Base-by-base conservation (phyloP, 2,329 filamentous ascomycete species). In the Hortaea sp. region DNA sequence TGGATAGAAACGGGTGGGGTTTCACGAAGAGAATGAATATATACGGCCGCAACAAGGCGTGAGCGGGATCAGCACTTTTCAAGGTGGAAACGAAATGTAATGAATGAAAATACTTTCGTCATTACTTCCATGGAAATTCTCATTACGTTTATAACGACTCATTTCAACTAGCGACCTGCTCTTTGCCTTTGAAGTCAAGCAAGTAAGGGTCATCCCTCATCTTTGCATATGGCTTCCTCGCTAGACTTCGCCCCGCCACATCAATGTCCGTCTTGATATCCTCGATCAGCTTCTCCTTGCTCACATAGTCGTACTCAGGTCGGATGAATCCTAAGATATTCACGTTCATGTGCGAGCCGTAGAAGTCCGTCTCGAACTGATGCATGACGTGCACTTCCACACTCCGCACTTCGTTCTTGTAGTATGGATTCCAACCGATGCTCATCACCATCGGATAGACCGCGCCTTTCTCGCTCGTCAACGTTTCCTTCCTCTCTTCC, bases 341-440 rank as follows among this genome's bases (percentile, higher is more conserved):
- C 11, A 97, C 71, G 38, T 87, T 82, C 73, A 97, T 84, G 55
- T 80, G 78, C 5, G 76, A 77, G 51, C 78, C 85, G 69, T 97
- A 97, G 64, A 98, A 98, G 27, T 47, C 88, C 35, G 74, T 70
- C 1, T 69, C 65, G 64, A 95, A 94, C 39, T 73, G 66, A 60
- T 87, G 82, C 66, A 98, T 77, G 45, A 98, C 78, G 46, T 66
- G 63, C 43, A 66, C 63, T 49, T 66, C 75, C 62, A 92, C 88
- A 52, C 79, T 87, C 51, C 87, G 82, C 41, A 86, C 80, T 4
- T 77, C 82, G 74, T 98, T 97, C 65, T 89, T 88, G 76, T 95
- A 98, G 69, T 89, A 97, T 0, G 92, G 92, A 68, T 97, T 98
- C 77, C 89, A 97, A 39, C 92, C 92, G 55, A 95, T 90, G 50